phyloP scores from a whole-genome alignment of 163 green algal species.

The Coccomyxa subellipsoidea region DNA sequence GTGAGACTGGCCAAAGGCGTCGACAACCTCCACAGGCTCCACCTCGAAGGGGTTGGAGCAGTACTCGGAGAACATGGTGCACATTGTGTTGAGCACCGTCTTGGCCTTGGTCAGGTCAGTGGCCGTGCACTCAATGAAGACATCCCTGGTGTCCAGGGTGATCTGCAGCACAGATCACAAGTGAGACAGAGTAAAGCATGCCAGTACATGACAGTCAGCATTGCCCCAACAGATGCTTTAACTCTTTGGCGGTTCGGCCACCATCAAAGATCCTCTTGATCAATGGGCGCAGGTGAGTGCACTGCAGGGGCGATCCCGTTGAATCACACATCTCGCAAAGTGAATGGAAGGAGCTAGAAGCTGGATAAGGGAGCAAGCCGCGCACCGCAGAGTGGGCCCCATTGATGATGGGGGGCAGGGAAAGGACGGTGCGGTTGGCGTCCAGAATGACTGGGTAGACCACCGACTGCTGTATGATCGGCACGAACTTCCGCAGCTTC shows the following conservation, averaged over 20 bases:
- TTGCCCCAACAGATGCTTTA: too few relatives aligned
- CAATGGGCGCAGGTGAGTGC: too few relatives aligned
- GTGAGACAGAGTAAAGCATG: too few relatives aligned
- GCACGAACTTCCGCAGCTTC: constrained; percentile 95
- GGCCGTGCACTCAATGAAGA: constrained; percentile 99
- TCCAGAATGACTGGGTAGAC: constrained; percentile 97
- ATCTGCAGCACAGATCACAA: constrained; percentile 55
- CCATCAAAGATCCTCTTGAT: too few relatives aligned
- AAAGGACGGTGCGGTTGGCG: constrained; percentile 82
- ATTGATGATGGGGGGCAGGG: constrained; percentile 99
- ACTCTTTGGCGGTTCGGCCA: too few relatives aligned
- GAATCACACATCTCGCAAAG: too few relatives aligned
- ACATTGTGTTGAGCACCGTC: constrained; percentile 86
- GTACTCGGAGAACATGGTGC: constrained; percentile 87
- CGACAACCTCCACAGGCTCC: constrained; percentile 93
- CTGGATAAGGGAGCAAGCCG: too few relatives aligned
- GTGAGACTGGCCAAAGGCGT: constrained; percentile 58
- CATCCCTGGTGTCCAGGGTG: constrained; percentile 80
- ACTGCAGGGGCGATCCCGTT: too few relatives aligned
- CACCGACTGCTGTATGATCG: constrained; percentile 88
- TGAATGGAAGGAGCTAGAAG: too few relatives aligned
- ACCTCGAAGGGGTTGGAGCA: constrained; percentile 80
- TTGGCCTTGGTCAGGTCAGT: constrained; percentile 94
- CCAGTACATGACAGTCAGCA: too few relatives aligned
- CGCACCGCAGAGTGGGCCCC: constrained; percentile 74